These are phyloP conservation scores for Urtica urens DNA, from an alignment of 306 rosid genomes.

Conservation along the genomic window DNA sequence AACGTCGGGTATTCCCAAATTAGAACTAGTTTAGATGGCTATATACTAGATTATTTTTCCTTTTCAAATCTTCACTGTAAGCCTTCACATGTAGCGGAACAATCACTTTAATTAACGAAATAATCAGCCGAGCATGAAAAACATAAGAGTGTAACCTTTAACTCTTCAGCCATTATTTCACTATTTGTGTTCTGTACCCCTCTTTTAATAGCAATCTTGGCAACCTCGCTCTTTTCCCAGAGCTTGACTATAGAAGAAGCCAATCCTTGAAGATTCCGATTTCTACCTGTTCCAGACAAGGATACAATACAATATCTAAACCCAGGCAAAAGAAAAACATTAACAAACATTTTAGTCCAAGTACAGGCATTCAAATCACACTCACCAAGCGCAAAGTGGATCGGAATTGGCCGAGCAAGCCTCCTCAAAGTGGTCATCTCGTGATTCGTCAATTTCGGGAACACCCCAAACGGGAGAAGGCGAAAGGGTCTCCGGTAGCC, in stretches of 20 bases:
- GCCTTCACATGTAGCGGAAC: no score
- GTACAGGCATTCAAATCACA: conserved; percentile 8
- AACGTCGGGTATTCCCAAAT: no score
- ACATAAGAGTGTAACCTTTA: conserved; percentile 70
- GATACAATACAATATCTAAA: no score
- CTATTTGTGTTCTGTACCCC: conserved; percentile 80
- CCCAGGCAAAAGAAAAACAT: no score
- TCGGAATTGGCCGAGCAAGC: conserved; percentile 66
- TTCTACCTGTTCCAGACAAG: conserved; percentile 47
- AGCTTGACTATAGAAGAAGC: conserved; percentile 71
- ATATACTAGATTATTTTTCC: no score
- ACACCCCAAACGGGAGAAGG: conserved; percentile 90
- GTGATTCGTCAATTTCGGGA: conserved; percentile 69
- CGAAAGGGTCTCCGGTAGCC: conserved; percentile 85
- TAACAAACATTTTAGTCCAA: conserved; percentile 12
- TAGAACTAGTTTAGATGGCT: no score
- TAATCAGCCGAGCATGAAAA: no score
- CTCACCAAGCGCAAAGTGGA: conserved; percentile 89
- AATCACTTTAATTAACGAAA: no score
- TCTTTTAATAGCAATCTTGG: conserved; percentile 83
- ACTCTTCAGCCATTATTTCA: conserved; percentile 78
- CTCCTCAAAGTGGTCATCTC: conserved; percentile 83
- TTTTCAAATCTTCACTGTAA: no score
- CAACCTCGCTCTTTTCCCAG: conserved; percentile 94
- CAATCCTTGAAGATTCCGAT: conserved; percentile 74